These are phyloP conservation scores for Pseudogymnoascus sp. DNA, from an alignment of 2,329 filamentous ascomycete genomes.

Conservation along the genomic window DNA sequence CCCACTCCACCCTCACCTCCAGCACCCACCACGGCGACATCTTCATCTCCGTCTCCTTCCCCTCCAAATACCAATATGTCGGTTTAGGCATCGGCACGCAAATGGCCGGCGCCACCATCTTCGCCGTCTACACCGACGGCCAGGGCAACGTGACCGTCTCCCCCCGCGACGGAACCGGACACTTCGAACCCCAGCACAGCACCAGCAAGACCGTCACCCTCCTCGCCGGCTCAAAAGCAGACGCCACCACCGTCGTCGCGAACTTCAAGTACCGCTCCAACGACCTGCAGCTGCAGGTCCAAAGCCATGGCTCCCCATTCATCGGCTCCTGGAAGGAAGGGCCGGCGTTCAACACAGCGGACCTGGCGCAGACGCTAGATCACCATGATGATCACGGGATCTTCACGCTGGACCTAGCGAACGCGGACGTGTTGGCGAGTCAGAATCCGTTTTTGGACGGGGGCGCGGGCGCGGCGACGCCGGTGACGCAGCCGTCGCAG, in stretches of 20 bases:
- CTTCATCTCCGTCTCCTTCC: conserved; percentile 48
- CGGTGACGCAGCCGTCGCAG: background rate
- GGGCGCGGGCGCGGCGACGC: background rate
- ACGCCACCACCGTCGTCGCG: background rate
- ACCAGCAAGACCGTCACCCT: background rate
- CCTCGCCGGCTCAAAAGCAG: background rate
- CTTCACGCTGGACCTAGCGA: background rate
- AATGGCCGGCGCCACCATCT: conserved; percentile 50
- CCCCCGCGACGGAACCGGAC: conserved; percentile 37
- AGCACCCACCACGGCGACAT: conserved; percentile 40
- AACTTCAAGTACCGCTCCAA: background rate
- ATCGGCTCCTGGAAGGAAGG: background rate
- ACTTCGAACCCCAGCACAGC: conserved; percentile 18
- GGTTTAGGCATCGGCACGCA: conserved; percentile 44
- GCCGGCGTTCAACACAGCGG: background rate
- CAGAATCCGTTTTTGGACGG: background rate
- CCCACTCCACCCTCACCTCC: conserved; percentile 39
- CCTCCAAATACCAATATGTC: conserved; percentile 44
- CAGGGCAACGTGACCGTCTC: conserved; percentile 46
- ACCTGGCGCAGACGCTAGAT: background rate
- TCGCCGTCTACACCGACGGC: conserved; percentile 46
- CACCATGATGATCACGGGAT: background rate
- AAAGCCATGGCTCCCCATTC: background rate
- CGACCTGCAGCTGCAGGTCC: background rate
- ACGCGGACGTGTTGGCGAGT: background rate